Conservation (phyloP, 805 yeast species). For the Monosporozyma servazzii region DNA sequence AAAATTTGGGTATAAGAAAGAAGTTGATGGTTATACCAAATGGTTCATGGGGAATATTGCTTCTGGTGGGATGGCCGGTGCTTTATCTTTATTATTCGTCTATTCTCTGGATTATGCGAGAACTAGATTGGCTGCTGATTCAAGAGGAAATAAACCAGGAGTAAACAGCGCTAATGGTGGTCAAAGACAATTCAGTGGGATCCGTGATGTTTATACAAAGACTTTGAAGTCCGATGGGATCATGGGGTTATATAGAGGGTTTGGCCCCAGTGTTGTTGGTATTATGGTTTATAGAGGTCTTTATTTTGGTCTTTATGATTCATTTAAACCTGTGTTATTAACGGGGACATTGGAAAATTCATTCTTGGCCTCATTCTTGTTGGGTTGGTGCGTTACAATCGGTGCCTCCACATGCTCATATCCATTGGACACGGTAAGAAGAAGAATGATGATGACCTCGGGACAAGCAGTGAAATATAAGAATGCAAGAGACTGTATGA, state of each 20-base stretch:
- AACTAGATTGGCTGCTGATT: conserved; percentile 96
- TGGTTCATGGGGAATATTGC: conserved; percentile 96
- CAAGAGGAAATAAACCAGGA: conserved; percentile 58
- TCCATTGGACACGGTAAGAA: conserved; percentile 98
- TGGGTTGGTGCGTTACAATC: conserved; percentile 97
- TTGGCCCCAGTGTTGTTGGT: conserved; percentile 97
- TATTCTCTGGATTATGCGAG: conserved; percentile 95
- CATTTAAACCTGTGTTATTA: conserved; percentile 88
- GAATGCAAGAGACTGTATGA: conserved; percentile 92
- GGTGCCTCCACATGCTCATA: conserved; percentile 98
- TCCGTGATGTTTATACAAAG: conserved; percentile 92
- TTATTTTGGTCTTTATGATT: conserved; percentile 96
- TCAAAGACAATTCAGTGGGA: conserved; percentile 94
- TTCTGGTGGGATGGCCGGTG: conserved; percentile 97
- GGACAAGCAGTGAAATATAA: conserved; percentile 96
- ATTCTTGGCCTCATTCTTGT: conserved; percentile 89
- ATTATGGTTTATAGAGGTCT: conserved; percentile 98
- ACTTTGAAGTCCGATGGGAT: conserved; percentile 92
- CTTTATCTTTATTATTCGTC: conserved; percentile 83
- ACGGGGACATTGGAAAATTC: conserved; percentile 92
- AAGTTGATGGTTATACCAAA: conserved; percentile 66
- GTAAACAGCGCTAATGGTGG: conserved; percentile 54
- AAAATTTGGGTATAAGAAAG: conserved; percentile 95
- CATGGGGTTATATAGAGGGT: conserved; percentile 98
- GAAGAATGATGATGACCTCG: conserved; percentile 99